These are phyloP conservation scores for Alternaria consortialis DNA, from an alignment of 2,329 filamentous ascomycete genomes.

Conservation along the genomic window DNA sequence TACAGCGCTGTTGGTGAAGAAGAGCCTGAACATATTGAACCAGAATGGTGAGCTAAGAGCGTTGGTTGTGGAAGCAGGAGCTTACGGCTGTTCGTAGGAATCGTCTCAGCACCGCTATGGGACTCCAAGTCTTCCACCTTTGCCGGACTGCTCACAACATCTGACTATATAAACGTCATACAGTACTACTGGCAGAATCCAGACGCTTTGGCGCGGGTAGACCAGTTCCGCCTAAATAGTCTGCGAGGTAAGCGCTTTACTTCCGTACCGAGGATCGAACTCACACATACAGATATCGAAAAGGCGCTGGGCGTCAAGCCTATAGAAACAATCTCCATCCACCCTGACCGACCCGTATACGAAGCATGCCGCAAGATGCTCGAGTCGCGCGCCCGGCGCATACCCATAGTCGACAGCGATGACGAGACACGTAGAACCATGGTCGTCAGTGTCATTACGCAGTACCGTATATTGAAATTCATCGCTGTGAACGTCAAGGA, in stretches of 20 bases:
- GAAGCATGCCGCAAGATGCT: conserved; percentile 96
- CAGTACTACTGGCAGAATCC: conserved; percentile 99
- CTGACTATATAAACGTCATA: conserved; percentile 98
- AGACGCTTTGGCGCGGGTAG: conserved; percentile 85
- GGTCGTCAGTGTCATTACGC: conserved; percentile 95
- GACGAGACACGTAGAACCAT: conserved; percentile 92
- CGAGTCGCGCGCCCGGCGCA: conserved; percentile 88
- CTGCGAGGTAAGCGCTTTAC: conserved; percentile 73
- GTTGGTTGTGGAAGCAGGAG: conserved; percentile 3
- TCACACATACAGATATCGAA: conserved; percentile 77
- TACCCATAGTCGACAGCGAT: conserved; percentile 91
- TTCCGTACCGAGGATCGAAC: conserved; percentile 2
- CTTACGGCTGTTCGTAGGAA: conserved; percentile 66
- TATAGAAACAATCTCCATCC: conserved; percentile 94
- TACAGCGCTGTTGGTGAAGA: conserved; percentile 93
- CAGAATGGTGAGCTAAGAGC: conserved; percentile 77
- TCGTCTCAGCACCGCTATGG: conserved; percentile 97
- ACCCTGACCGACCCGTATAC: conserved; percentile 88
- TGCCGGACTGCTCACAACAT: conserved; percentile 91
- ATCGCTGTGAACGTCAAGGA: conserved; percentile 94
- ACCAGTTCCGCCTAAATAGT: conserved; percentile 91
- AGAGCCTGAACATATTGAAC: conserved; percentile 92
- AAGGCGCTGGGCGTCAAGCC: conserved; percentile 89
- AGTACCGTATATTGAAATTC: conserved; percentile 98
- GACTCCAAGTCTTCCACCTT: conserved; percentile 93